Evolutionary conservation across 2,329 filamentous ascomycete genomes (phyloP).

Genomic region (Aspergillus vadensis): DNA sequence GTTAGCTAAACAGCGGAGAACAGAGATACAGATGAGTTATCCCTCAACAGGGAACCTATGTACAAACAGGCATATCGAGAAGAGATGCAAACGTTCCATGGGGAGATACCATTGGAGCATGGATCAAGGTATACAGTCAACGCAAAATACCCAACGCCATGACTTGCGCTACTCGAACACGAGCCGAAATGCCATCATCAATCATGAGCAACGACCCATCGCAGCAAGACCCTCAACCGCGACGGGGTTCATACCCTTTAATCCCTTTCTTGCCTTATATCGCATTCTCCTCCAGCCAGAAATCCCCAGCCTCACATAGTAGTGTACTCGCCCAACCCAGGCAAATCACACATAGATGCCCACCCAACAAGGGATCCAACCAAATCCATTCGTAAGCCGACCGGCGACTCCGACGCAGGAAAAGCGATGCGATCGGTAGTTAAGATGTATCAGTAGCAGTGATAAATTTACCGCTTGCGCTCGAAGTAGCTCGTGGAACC

Average conservation of each 20-base stretch:
- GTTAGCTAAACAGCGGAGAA: not conserved
- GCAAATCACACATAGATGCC: not conserved
- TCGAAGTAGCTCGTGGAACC: constrained; percentile 89
- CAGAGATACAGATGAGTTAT: not conserved
- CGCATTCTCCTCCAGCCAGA: not conserved
- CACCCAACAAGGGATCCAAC: too few relatives aligned
- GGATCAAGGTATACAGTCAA: constrained; percentile 17
- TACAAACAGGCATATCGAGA: constrained; percentile 12
- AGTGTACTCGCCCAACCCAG: not conserved
- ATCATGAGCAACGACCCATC: constrained; percentile 15
- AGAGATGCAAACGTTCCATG: constrained; percentile 1
- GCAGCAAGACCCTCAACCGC: not conserved
- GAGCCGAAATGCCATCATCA: constrained; percentile 17
- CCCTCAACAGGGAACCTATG: constrained; percentile 6
- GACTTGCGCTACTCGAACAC: constrained; percentile 11
- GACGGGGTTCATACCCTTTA: not conserved
- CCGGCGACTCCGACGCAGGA: not conserved
- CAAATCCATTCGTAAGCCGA: not conserved
- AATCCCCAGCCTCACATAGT: not conserved
- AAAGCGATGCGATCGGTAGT: not conserved
- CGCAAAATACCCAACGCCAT: constrained; percentile 25
- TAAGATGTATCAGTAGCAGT: not conserved
- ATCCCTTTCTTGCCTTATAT: not conserved
- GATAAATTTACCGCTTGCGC: constrained; percentile 67
- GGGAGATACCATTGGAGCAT: constrained; percentile 6